Evolutionary conservation across 2,329 filamentous ascomycete species (phyloP), one percentile per base, ranked within the genome.

Genomic region (Ceratocystis lukuohia): DNA sequence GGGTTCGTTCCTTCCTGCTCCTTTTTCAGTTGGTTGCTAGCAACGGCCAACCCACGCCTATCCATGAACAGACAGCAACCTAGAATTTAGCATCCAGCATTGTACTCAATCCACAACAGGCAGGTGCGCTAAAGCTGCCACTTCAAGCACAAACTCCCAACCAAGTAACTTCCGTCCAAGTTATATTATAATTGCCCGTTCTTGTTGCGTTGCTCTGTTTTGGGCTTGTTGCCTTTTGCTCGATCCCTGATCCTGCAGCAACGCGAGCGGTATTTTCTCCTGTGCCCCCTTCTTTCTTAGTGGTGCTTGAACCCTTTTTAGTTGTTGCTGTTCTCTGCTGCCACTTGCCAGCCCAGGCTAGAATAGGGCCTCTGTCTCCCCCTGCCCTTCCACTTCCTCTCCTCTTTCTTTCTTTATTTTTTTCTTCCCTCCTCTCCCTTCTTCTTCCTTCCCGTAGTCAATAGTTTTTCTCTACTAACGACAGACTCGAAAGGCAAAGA

Each of bases 211-310:
- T 41, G 37, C 41, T 41, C 12, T 33, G 53, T 22, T 15, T 41
- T 15, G 5, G 28, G 30, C 45, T 30, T 44, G 7, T 62, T 22
- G 20, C 20, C 48, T 53, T 17, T 28, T 50, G 56, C 41, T 62
- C 20, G 59, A 66, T 68, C 46, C 66, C 66, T 61, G 33, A 28
- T 30, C 53, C 22, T 61, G 66, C 61, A 64, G 62, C 33, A 46
- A 33, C 50, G 15, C 30, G 8, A 53, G 61, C 50, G n/a, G 12
- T 57, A 28, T 59, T 45, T 59, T 57, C 28, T 37, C 50, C 65
- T 62, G 50, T 59, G 45, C 61, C 56, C 65, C 48, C 61, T 66
- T 65, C 50, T 59, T 57, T 65, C 48, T 30, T 28, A 33, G 30
- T 64, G 46, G 37, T 37, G 53, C 62, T 65, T 28, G 48, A 53